These are phyloP conservation scores for Termitomyces heimii DNA, from an alignment of 768 basidiomycete species.

Conservation along the genomic window DNA sequence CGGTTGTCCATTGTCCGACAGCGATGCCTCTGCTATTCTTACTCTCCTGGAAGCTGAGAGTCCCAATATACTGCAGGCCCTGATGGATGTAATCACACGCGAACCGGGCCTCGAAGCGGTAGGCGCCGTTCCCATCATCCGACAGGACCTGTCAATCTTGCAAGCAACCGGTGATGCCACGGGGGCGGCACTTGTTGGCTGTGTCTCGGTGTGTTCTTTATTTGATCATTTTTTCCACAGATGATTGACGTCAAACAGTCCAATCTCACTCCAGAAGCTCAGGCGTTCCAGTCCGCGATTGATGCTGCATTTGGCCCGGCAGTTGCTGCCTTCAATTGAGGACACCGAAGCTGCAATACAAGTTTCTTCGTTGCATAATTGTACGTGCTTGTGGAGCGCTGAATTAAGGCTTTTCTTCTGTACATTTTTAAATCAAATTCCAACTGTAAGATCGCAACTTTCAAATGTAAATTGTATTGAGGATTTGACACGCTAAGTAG, in stretches of 20 bases:
- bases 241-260: conserved; percentile 9
- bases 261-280: conserved; percentile 12
- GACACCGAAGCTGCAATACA: not conserved
- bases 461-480: no score
- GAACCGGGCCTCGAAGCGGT: conserved; percentile 21
- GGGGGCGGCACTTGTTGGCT: conserved; percentile 15
- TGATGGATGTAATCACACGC: conserved; percentile 17
- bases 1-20: conserved; percentile 16
- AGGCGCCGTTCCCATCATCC: conserved; percentile 22
- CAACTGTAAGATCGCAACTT: no score
- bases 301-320: conserved; percentile 18
- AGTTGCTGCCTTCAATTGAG: conserved; percentile 7
- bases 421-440: no score
- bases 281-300: conserved; percentile 10
- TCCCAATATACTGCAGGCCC: conserved; percentile 20
- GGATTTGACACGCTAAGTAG: no score
- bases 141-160: conserved; percentile 21
- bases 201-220: conserved; percentile 18
- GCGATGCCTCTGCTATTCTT: conserved; percentile 21
- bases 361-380: not conserved
- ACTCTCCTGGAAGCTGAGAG: conserved; percentile 15
- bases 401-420: no score
- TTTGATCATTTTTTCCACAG: not conserved
- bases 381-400: no score
- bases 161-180: conserved; percentile 15